Percentiles rank a stretch among this genome's conserved stretches.
These are phyloP conservation scores for Dichomitus squalens DNA, from an alignment of 1,284 basidiomycete species.

Conservation along the genomic window DNA sequence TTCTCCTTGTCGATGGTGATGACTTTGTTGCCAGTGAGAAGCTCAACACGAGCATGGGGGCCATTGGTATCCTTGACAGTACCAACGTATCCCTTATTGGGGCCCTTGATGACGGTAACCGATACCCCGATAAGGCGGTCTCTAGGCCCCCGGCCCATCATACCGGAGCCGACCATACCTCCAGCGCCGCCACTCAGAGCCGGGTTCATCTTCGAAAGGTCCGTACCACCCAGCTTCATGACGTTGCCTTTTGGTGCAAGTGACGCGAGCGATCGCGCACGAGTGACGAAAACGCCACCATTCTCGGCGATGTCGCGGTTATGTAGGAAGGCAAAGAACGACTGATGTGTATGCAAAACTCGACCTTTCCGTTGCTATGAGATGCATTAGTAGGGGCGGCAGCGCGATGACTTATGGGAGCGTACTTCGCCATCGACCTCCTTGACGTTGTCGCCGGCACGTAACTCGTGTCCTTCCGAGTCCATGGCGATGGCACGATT, in stretches of 20 bases:
- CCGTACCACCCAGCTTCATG: slow-evolving; percentile 63
- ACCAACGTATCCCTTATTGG: slow-evolving; percentile 91
- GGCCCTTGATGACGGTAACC: slow-evolving; percentile 86
- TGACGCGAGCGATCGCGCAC: slow-evolving; percentile 78
- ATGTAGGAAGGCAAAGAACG: slow-evolving; percentile 92
- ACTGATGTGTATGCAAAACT: slow-evolving; percentile 94
- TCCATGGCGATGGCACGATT: slow-evolving; percentile 88
- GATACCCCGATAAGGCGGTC: slow-evolving; percentile 84
- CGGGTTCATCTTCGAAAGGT: slow-evolving; percentile 98
- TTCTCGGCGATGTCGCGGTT: slow-evolving; percentile 92
- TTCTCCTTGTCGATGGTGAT: slow-evolving; percentile 86
- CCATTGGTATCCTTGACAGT: slow-evolving; percentile 97
- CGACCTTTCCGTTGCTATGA: slow-evolving; percentile 83
- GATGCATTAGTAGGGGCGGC: neutral
- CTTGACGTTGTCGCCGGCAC: slow-evolving; percentile 91
- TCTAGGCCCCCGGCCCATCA: slow-evolving; percentile 71
- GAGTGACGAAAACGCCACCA: slow-evolving; percentile 92
- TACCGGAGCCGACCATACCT: slow-evolving; percentile 82
- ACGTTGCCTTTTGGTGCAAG: slow-evolving; percentile 83
- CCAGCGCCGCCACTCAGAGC: slow-evolving; percentile 63
- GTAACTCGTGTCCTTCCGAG: slow-evolving; percentile 82
- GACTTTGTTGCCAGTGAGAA: slow-evolving; percentile 89
- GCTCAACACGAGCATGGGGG: slow-evolving; percentile 85
- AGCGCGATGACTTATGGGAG: slow-evolving; percentile 3
- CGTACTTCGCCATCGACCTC: slow-evolving; percentile 88